Evolutionary conservation across 2,329 filamentous ascomycete genomes (phyloP).

Genomic region (Parasarocladium wereldwijsianum): DNA sequence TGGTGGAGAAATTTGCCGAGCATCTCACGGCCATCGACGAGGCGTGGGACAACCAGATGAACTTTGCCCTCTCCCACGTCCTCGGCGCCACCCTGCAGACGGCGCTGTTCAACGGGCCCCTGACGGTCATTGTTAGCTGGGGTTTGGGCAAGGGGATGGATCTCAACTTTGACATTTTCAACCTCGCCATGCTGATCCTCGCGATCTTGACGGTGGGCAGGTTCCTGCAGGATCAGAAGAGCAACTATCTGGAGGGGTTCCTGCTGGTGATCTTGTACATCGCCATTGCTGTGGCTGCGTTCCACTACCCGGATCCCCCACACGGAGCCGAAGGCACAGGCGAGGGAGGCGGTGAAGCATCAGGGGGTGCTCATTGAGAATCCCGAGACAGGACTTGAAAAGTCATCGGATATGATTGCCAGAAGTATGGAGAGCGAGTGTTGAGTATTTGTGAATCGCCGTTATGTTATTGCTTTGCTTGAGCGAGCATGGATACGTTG

Average conservation of each 20-base stretch:
- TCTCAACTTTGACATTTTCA: slow-evolving; percentile 77
- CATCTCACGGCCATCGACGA: slow-evolving; percentile 75
- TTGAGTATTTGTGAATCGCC: no score
- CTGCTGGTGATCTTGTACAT: slow-evolving; percentile 59
- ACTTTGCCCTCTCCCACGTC: slow-evolving; percentile 73
- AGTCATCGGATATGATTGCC: no score
- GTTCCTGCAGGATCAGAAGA: slow-evolving; percentile 77
- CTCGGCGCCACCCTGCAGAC: slow-evolving; percentile 82
- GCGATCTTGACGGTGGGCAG: slow-evolving; percentile 77
- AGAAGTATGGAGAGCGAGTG: no score
- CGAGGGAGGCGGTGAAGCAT: slow-evolving; percentile 1
- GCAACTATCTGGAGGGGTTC: slow-evolving; percentile 77
- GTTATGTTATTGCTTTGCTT: no score
- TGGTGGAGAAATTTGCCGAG: slow-evolving; percentile 78
- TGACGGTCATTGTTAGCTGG: slow-evolving; percentile 77
- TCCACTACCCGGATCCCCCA: slow-evolving; percentile 35
- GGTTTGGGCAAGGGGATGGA: slow-evolving; percentile 56
- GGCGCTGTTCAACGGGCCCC: slow-evolving; percentile 71
- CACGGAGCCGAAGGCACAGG: slow-evolving; percentile 2
- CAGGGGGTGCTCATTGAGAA: slow-evolving; percentile 5
- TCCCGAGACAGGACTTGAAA: no score
- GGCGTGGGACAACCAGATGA: slow-evolving; percentile 72
- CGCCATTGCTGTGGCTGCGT: slow-evolving; percentile 43
- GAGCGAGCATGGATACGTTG: no score
- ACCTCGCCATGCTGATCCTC: slow-evolving; percentile 66